Evolutionary conservation across 2,329 filamentous ascomycete species (phyloP).

Genomic region (Epichloe gansuensis): DNA sequence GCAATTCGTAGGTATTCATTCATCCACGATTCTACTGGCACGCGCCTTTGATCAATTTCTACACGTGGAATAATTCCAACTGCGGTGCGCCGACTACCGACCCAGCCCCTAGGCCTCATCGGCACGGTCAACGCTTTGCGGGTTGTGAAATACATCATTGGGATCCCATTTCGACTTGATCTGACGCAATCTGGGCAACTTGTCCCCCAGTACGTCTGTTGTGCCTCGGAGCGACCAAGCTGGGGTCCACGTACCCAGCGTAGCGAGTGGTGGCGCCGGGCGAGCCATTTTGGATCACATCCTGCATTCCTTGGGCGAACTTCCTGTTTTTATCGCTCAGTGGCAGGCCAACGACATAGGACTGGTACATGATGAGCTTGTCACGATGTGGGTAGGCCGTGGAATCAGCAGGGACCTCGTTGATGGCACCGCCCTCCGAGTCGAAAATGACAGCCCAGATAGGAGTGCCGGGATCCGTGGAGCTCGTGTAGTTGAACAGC

Average conservation of each 20-base stretch:
- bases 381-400: conserved; percentile 54
- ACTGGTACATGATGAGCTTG: conserved; percentile 51
- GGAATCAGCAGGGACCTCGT: conserved; percentile 40
- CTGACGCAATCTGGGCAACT: conserved; percentile 31
- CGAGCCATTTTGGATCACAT: conserved; percentile 25
- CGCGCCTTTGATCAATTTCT: too few species aligned
- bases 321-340: conserved; percentile 32
- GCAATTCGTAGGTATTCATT: too few species aligned
- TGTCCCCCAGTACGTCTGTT: conserved; percentile 43
- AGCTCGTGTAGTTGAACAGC: conserved; percentile 43
- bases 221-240: conserved; percentile 28
- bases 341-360: conserved; percentile 41
- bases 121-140: conserved; percentile 35
- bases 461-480: conserved; percentile 34
- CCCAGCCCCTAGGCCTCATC: too few species aligned
- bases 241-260: conserved; percentile 49
- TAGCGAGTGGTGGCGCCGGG: conserved; percentile 38
- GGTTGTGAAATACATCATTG: conserved; percentile 43
- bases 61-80: too few species aligned
- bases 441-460: conserved; percentile 54
- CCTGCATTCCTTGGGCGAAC: conserved; percentile 41
- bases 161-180: conserved; percentile 44
- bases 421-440: conserved; percentile 46
- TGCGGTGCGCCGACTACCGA: too few species aligned
- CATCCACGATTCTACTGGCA: too few species aligned